Evolutionary conservation across 106 monocot species (phyloP), one percentile per base, ranked within the genome.

Genomic region (Phalaenopsis equestris): DNA sequence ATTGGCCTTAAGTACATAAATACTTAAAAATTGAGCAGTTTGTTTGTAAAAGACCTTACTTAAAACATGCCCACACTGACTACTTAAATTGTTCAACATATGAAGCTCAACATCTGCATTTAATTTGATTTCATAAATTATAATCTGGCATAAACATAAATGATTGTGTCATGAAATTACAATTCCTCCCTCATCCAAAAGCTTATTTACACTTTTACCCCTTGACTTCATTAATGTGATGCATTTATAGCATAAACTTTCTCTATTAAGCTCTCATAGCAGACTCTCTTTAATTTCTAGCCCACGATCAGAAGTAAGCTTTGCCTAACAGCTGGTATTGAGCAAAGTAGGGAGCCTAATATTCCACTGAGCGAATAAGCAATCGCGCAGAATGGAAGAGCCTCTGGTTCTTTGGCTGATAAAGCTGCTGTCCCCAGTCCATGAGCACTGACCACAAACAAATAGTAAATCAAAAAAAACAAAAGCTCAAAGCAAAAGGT

Each of bases 321-420:
- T 79, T 94, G 90, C 82, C 94, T 91, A 48, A 98, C 89, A 14
- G 80, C 88, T 37, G 98, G 94, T 36, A 98, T 75, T 6, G 94
- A 94, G 78, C 98, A 98, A 78, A 98, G 82, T n/a, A 98, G 82
- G 1, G 98, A 91, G 70, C 92, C 94, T 77, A 94, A 91, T 76
- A 98, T 94, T 52, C 98, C 94, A 41, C 91, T 98, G 4, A 98
- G 76, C 0, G 82, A 88, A 81, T 98, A 98, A 45, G 98, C 94
- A 77, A 98, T 98, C 36, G 98, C 98, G 75, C 98, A 98, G 68
- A 98, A 98, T 8, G 98, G 98, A 78, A 98, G 92, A 11, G 94
- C 94, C 83, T 94, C 98, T 16, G 98, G 98, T 78, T 98, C 97
- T 85, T 98, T 98, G 3, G 97, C 92, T 17, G 97, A 98, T 82